Evolutionary conservation across 2,329 filamentous ascomycete genomes (phyloP).

Genomic region (Curvularia hawaiiensis): DNA sequence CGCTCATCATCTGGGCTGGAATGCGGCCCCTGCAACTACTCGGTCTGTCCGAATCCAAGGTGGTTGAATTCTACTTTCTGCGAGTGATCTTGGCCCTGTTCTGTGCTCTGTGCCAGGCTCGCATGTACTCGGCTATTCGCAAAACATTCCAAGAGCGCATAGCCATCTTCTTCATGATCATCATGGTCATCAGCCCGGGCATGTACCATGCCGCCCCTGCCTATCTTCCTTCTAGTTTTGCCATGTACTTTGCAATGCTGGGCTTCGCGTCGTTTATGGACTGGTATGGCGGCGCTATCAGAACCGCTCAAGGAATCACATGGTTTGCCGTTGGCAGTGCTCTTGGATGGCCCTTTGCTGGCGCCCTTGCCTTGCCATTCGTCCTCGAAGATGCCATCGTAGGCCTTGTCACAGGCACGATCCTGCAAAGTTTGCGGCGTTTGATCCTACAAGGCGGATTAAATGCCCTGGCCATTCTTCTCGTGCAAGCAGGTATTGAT

Average conservation of each 20-base stretch:
- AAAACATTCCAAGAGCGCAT: conserved; percentile 80
- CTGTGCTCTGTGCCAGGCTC: conserved; percentile 82
- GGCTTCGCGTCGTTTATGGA: conserved; percentile 90
- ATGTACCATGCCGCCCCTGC: conserved; percentile 91
- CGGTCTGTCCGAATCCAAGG: conserved; percentile 48
- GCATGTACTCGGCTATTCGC: conserved; percentile 79
- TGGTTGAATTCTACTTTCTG: conserved; percentile 82
- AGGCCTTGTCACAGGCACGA: conserved; percentile 58
- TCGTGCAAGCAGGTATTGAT: conserved; percentile 73
- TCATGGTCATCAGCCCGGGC: conserved; percentile 79
- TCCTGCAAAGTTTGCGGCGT: conserved; percentile 65
- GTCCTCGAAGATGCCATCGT: conserved; percentile 75
- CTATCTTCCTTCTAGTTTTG: conserved; percentile 91
- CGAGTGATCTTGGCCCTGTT: conserved; percentile 74
- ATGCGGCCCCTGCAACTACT: conserved; percentile 55
- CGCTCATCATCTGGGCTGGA: conserved; percentile 69
- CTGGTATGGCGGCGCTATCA: conserved; percentile 73
- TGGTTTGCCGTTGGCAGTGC: conserved; percentile 88
- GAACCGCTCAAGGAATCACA: conserved; percentile 81
- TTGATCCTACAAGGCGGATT: conserved; percentile 69
- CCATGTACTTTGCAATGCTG: conserved; percentile 92
- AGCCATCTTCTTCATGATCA: conserved; percentile 79
- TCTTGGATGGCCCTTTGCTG: conserved; percentile 93
- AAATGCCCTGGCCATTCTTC: conserved; percentile 69
- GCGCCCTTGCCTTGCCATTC: conserved; percentile 80